Evolutionary conservation across 2,329 filamentous ascomycete genomes (phyloP).

Genomic region (Fusarium nisikadoi): DNA sequence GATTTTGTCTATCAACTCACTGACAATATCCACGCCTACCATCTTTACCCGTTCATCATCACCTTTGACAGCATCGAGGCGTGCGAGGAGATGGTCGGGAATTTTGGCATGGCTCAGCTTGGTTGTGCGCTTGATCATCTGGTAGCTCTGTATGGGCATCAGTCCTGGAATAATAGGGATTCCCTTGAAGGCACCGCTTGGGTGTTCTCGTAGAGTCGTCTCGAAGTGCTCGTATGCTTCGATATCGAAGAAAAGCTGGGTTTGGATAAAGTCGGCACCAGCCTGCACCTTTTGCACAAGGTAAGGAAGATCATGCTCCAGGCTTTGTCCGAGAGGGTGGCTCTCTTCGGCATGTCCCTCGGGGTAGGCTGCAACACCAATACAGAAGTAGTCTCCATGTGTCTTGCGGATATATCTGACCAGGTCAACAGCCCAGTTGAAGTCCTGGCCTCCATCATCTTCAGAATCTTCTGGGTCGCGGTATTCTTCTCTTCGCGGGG

Average conservation of each 20-base stretch:
- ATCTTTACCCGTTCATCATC: constrained; percentile 86
- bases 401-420: constrained; percentile 87
- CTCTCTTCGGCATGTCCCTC: constrained; percentile 95
- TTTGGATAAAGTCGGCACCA: constrained; percentile 98
- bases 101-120: constrained; percentile 93
- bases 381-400: constrained; percentile 94
- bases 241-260: constrained; percentile 94
- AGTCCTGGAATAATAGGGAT: constrained; percentile 93
- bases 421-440: constrained; percentile 88
- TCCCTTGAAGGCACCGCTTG: constrained; percentile 84
- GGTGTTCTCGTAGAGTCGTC: constrained; percentile 77
- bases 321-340: constrained; percentile 74
- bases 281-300: constrained; percentile 90
- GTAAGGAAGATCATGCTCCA: constrained; percentile 86
- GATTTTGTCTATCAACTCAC: constrained; percentile 84
- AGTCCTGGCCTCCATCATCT: constrained; percentile 77
- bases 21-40: constrained; percentile 83
- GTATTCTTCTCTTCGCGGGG: constrained; percentile 90
- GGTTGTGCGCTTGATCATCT: constrained; percentile 92
- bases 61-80: constrained; percentile 77
- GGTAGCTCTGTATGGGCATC: constrained; percentile 98
- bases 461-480: constrained; percentile 67
- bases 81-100: constrained; percentile 74
- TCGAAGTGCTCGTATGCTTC: constrained; percentile 86
- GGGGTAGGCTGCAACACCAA: constrained; percentile 94